Conservation (phyloP, 176 grass and related monocot species). For the Raddia distichophylla region DNA sequence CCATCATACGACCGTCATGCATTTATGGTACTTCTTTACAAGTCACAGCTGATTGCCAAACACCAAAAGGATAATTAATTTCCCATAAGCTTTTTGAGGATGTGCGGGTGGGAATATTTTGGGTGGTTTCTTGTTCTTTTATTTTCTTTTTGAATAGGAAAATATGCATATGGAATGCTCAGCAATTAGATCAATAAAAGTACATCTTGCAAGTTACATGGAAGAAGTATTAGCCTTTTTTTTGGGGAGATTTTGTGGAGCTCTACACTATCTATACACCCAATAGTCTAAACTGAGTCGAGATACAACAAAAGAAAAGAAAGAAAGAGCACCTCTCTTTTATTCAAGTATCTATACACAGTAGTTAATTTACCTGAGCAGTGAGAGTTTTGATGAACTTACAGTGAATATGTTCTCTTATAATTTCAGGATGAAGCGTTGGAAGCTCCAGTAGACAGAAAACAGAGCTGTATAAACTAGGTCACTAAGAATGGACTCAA, state of each 20-base stretch:
- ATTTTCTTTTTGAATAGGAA: not conserved
- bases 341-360: constrained; percentile 11
- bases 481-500: constrained; percentile 15
- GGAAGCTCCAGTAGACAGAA: constrained; percentile 23
- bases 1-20: constrained; percentile 27
- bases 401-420: constrained; percentile 7
- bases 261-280: not conserved
- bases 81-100: constrained; percentile 6
- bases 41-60: constrained; percentile 14
- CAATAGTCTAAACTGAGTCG: not conserved
- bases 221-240: not conserved
- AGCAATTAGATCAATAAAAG: constrained; percentile 4
- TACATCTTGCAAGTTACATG: not conserved
- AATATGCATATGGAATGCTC: constrained; percentile 2
- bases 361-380: not conserved
- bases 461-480: constrained; percentile 42
- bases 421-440: constrained; percentile 44
- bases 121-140: constrained; percentile 19
- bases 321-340: constrained; percentile 1
- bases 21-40: constrained; percentile 24
- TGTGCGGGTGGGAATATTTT: constrained; percentile 1
- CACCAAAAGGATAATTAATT: constrained; percentile 13
- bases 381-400: constrained; percentile 25
- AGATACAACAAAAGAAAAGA: constrained; percentile 18
- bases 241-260: not conserved